Percentiles rank a stretch among this genome's conserved stretches.
These are phyloP conservation scores for Boletus tomentosulus DNA, from an alignment of 768 basidiomycete genomes.

Conservation along the genomic window DNA sequence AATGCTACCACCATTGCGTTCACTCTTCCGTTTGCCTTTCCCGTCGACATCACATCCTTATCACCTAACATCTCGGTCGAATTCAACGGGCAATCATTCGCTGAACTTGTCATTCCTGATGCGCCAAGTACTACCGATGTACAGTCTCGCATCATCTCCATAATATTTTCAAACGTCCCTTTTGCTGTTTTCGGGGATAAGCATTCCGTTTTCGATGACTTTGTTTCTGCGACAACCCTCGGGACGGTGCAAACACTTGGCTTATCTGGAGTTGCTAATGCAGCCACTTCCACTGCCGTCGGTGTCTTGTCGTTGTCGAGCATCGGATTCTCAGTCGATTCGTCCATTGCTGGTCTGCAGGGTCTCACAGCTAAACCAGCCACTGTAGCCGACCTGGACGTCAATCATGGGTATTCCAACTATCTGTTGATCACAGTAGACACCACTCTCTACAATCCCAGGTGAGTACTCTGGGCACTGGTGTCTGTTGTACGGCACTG, in stretches of 20 bases:
- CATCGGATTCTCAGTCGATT: conserved; percentile 57
- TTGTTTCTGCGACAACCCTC: conserved; percentile 57
- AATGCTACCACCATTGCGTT: conserved; percentile 60
- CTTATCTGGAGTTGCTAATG: conserved; percentile 52
- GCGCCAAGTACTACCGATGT: conserved; percentile 58
- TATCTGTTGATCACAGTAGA: conserved; percentile 65
- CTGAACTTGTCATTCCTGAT: conserved; percentile 55
- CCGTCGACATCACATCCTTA: conserved; percentile 59
- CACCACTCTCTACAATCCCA: conserved; percentile 62
- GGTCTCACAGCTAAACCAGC: conserved; percentile 58
- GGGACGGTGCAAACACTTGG: conserved; percentile 42
- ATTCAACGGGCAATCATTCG: conserved; percentile 51
- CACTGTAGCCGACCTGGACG: conserved; percentile 54
- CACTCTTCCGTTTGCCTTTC: conserved; percentile 65
- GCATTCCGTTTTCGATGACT: conserved; percentile 53
- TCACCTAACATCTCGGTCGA: conserved; percentile 56
- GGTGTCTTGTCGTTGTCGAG: conserved; percentile 54
- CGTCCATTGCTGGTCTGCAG: conserved; percentile 58
- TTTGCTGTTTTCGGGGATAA: conserved; percentile 50
- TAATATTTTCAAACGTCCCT: conserved; percentile 56
- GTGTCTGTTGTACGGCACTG: background rate
- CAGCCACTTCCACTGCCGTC: conserved; percentile 60
- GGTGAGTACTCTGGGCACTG: conserved; percentile 30
- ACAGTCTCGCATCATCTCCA: conserved; percentile 51
- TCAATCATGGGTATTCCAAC: conserved; percentile 61